phyloP scores from a whole-genome alignment of 495 filamentous ascomycete species.

The Entonaema liquescens region DNA sequence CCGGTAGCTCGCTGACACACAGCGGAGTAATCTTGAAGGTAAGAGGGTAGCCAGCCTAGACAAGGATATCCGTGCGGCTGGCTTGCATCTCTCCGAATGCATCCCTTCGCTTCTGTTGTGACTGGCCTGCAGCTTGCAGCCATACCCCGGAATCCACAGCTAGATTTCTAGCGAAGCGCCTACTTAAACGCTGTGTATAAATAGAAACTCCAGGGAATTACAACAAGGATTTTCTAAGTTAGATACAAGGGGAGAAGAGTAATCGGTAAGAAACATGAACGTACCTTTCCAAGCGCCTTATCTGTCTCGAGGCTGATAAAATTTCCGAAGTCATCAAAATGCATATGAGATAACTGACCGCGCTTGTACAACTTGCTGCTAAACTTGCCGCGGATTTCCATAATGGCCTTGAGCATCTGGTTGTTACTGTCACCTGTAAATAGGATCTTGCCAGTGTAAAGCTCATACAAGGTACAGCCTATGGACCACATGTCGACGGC shows the following conservation, averaged over 20 bases:
- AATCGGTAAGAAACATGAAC: slow-evolving; percentile 39
- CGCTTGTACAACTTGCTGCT: slow-evolving; percentile 85
- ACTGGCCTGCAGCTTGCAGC: slow-evolving; percentile 34
- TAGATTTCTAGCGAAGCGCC: slow-evolving; percentile 7
- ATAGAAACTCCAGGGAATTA: slow-evolving; percentile 25
- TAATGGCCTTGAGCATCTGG: slow-evolving; percentile 93
- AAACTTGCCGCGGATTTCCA: slow-evolving; percentile 95
- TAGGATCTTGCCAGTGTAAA: slow-evolving; percentile 96
- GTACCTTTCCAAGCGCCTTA: slow-evolving; percentile 80
- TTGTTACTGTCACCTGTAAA: slow-evolving; percentile 97
- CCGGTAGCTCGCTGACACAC: background rate
- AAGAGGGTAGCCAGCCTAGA: background rate
- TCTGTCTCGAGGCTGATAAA: slow-evolving; percentile 89
- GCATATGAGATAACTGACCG: slow-evolving; percentile 72
- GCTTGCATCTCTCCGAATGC: slow-evolving; percentile 20
- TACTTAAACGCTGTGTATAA: slow-evolving; percentile 35
- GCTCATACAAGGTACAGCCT: slow-evolving; percentile 94
- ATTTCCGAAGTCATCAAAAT: slow-evolving; percentile 89
- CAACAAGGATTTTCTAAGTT: background rate
- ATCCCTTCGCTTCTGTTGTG: slow-evolving; percentile 19
- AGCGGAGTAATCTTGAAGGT: slow-evolving; percentile 3
- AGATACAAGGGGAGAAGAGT: slow-evolving; percentile 14
- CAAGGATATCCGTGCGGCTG: slow-evolving; percentile 25
- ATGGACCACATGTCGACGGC: slow-evolving; percentile 98
- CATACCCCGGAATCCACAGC: slow-evolving; percentile 4